Base-by-base conservation (phyloP, 2,329 filamentous ascomycete species). In the Decorospora gaudefroyi region DNA sequence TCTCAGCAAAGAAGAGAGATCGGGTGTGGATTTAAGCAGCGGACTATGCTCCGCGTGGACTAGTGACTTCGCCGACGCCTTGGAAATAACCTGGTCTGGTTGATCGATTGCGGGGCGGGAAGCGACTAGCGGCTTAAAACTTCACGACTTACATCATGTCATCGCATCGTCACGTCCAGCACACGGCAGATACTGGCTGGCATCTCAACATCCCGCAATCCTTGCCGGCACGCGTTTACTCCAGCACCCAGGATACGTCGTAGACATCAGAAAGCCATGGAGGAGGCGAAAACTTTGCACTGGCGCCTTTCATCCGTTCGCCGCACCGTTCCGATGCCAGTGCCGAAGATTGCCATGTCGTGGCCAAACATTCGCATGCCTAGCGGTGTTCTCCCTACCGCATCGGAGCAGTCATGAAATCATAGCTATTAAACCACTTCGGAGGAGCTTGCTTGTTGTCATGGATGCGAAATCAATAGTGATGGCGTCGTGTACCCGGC, bases 381-480 rank as follows among this genome's bases (percentile, higher is more conserved):
- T 36, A 52, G 51, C 42, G 48, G 42, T 46, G 32, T 32, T 33
- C n/a, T n/a, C 52, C 42, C 48, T 61, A 42, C 64, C 64, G 56
- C 42, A 46, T 65, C 50, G 23, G 53, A 34, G 46, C 53, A 49
- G 61, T 67, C 64, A 69, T 69, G 67, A 69, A 64, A 59, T 69
- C 67, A 69, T 68, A 37, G 44, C 29, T 33, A 26, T 37, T 42
- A 49, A 36, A 28, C 44, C 31, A 37, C 37, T 42, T 47, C 8
- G 12, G 43, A 33, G 29, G 30, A 46, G 42, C 32, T 39, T 12
- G 23, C 25, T 46, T 46, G 46, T 35, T 55, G 61, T 65, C 57
- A 64, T 65, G 18, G 46, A 57, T 15, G 18, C 49, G 52, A 55
- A 50, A 41, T 32, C 38, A 25, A 32, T 40, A 35, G 29, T 11